These are phyloP conservation scores for Cadophora sp. DNA, from an alignment of 2,329 filamentous ascomycete species.

Conservation along the genomic window DNA sequence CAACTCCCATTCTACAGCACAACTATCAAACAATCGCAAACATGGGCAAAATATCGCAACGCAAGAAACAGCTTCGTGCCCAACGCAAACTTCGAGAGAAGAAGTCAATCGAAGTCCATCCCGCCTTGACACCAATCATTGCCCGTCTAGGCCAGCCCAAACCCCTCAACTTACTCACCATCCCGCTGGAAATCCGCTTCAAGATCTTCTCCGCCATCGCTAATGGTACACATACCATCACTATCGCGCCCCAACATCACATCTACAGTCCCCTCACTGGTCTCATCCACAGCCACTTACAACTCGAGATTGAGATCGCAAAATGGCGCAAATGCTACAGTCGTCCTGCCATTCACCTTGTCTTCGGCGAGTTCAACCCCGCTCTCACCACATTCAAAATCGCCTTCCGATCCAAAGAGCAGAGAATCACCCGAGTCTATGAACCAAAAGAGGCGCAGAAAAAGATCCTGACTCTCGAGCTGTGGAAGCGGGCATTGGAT, in stretches of 20 bases:
- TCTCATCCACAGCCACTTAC: background rate
- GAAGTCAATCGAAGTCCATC: background rate
- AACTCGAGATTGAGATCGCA: background rate
- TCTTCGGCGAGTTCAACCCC: background rate
- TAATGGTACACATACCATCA: background rate
- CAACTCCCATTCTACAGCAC: too few relatives aligned
- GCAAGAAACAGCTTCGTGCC: background rate
- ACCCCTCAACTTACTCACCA: background rate
- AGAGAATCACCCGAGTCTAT: background rate
- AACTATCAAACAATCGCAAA: background rate
- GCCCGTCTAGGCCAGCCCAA: background rate
- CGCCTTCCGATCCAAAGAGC: background rate
- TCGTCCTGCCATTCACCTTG: background rate
- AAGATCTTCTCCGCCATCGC: background rate
- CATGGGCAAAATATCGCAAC: constrained; percentile 5
- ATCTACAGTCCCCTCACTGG: constrained; percentile 1
- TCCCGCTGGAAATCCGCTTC: constrained; percentile 3
- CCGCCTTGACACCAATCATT: background rate
- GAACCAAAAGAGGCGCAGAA: background rate
- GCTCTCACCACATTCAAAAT: background rate
- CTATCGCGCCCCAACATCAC: background rate
- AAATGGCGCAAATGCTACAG: constrained; percentile 10
- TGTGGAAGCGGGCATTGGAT: constrained; percentile 4
- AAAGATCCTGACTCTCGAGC: constrained; percentile 6
- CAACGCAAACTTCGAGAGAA: background rate